These are phyloP conservation scores for Starmerella riodocensis DNA, from an alignment of 805 yeast genomes.

Conservation along the genomic window DNA sequence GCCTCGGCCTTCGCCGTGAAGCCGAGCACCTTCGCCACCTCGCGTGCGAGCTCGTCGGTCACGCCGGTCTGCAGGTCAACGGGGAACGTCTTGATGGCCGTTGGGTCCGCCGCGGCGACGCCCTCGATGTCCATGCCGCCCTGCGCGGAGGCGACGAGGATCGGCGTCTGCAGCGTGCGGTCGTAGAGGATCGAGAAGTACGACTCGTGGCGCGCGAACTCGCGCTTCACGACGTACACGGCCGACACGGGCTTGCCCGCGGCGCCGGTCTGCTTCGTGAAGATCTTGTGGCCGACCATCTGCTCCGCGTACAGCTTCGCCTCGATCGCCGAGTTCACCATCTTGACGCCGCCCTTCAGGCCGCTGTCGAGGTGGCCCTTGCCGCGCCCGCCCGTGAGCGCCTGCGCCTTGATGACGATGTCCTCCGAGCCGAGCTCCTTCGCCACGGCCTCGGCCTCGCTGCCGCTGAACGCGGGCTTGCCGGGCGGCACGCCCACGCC, in stretches of 20 bases:
- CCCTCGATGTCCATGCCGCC: slow-evolving; percentile 99
- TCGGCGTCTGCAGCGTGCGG: slow-evolving; percentile 77
- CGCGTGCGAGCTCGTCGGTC: slow-evolving; percentile 57
- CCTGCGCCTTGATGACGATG: slow-evolving; percentile 95
- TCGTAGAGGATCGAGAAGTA: slow-evolving; percentile 90
- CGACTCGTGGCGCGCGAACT: slow-evolving; percentile 87
- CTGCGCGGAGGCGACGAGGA: slow-evolving; percentile 90
- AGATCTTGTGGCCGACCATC: slow-evolving; percentile 83
- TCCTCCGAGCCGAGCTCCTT: slow-evolving; percentile 57
- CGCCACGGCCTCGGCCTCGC: slow-evolving; percentile 77
- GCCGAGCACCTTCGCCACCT: slow-evolving; percentile 70
- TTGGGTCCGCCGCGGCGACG: slow-evolving; percentile 84
- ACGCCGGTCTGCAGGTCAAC: slow-evolving; percentile 70
- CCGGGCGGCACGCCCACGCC: slow-evolving; percentile 89
- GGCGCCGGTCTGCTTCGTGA: slow-evolving; percentile 97
- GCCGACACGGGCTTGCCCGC: slow-evolving; percentile 96
- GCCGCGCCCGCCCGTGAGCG: slow-evolving; percentile 98
- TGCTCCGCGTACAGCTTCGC: slow-evolving; percentile 73
- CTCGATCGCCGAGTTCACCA: slow-evolving; percentile 73
- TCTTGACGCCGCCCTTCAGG: slow-evolving; percentile 89
- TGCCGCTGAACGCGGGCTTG: slow-evolving; percentile 76
- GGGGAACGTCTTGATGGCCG: slow-evolving; percentile 78
- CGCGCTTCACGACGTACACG: slow-evolving; percentile 89
- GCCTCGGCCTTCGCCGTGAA: slow-evolving; percentile 64
- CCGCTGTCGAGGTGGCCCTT: slow-evolving; percentile 96